Evolutionary conservation across 371 early-diverging fungal genomes (phyloP).

Genomic region (Haplosporangium sp.): DNA sequence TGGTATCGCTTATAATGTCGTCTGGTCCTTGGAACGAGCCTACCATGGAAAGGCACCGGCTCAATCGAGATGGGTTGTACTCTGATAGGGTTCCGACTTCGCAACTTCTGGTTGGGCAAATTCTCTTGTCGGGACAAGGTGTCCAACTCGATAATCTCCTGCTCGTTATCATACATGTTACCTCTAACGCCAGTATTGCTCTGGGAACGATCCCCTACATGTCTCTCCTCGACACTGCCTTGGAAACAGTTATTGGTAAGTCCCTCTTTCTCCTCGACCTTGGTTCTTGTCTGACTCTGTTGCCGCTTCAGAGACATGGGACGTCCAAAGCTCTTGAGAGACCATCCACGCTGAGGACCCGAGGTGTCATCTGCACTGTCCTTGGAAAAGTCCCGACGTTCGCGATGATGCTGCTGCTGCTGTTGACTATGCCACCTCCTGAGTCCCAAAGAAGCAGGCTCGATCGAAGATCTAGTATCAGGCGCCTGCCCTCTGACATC

Average conservation of each 20-base stretch:
- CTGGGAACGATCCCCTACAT: neutral
- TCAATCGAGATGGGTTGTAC: conserved; percentile 54
- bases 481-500: too few relatives aligned
- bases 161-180: neutral
- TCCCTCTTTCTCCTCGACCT: conserved; percentile 18
- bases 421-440: too few relatives aligned
- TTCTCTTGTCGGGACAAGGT: neutral
- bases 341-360: conserved; percentile 25
- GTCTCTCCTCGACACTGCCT: neutral
- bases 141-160: conserved; percentile 4
- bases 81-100: conserved; percentile 25
- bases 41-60: conserved; percentile 43
- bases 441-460: too few relatives aligned
- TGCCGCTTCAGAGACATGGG: conserved; percentile 11
- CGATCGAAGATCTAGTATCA: too few relatives aligned
- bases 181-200: neutral
- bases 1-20: conserved; percentile 30
- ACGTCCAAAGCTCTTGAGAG: conserved; percentile 10
- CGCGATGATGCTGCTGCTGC: neutral
- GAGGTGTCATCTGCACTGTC: neutral
- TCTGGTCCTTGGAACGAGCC: conserved; percentile 35
- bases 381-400: neutral
- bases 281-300: neutral
- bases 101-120: neutral
- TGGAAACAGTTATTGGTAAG: neutral